phyloP scores from a whole-genome alignment of 257 asterid genomes.

The Fraxinus excelsior region DNA sequence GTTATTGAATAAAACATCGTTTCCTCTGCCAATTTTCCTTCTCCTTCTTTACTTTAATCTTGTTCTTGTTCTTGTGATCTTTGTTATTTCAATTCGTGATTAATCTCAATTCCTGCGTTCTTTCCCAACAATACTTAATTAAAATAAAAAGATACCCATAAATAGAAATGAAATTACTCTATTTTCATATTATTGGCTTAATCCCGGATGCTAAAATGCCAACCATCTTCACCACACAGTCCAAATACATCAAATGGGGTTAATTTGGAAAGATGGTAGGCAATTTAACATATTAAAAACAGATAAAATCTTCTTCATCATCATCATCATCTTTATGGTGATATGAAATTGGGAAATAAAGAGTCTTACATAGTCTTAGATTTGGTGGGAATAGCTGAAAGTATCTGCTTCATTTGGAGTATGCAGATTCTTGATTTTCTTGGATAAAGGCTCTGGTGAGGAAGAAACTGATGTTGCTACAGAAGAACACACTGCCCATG shows the following conservation, averaged over 20 bases:
- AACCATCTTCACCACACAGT: not conserved
- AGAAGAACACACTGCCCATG: slow-evolving; percentile 45
- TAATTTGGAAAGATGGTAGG: slow-evolving; percentile 40
- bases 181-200: not conserved
- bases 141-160: not conserved
- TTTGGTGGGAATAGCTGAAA: not conserved
- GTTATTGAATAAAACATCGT: too few species aligned
- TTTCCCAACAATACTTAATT: too few species aligned
- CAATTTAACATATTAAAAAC: slow-evolving; percentile 30
- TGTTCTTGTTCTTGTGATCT: too few species aligned
- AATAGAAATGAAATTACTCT: not conserved
- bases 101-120: too few species aligned
- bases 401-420: not conserved
- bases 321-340: not conserved
- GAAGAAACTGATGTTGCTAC: slow-evolving; percentile 51
- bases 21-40: too few species aligned
- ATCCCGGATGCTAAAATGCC: slow-evolving; percentile 8
- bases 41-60: too few species aligned
- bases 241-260: not conserved
- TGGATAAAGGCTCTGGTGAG: slow-evolving; percentile 67
- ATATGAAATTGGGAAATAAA: not conserved
- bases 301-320: slow-evolving; percentile 18
- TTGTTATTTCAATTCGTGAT: too few species aligned
- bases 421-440: slow-evolving; percentile 43
- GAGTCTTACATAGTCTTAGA: not conserved